Percentiles rank a stretch among this genome's conserved stretches.
These are phyloP conservation scores for Podospora bellae-mahoneyi DNA, from an alignment of 495 filamentous ascomycete species.

Conservation along the genomic window DNA sequence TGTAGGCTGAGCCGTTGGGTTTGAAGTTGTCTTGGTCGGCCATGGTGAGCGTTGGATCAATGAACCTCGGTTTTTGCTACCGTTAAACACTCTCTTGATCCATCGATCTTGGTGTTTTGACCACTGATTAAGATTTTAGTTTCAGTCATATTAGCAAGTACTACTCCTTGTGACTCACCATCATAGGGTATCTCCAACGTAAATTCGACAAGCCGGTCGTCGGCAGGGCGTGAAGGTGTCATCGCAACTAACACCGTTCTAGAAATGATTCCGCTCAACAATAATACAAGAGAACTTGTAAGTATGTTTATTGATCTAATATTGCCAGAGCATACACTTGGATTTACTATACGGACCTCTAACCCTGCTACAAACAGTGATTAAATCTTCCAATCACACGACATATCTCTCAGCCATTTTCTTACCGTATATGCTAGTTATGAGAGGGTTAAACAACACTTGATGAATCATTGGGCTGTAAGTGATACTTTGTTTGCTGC, in stretches of 20 bases:
- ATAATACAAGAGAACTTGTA: not conserved
- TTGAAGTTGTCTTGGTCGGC: not conserved
- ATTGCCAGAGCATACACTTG: too few relatives aligned
- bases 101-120: not conserved
- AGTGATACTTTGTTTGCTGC: too few relatives aligned
- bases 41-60: not conserved
- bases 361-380: too few relatives aligned
- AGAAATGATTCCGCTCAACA: not conserved
- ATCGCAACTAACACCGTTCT: constrained; percentile 6
- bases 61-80: not conserved
- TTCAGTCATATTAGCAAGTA: too few relatives aligned
- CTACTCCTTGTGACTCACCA: constrained; percentile 4
- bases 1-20: constrained; percentile 21
- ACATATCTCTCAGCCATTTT: too few relatives aligned
- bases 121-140: not conserved
- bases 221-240: constrained; percentile 20
- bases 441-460: too few relatives aligned
- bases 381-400: too few relatives aligned
- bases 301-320: too few relatives aligned
- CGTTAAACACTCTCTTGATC: not conserved
- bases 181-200: not conserved
- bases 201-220: constrained; percentile 6
- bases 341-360: too few relatives aligned
- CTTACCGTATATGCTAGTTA: too few relatives aligned
- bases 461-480: too few relatives aligned